Percentiles rank a stretch among this genome's conserved stretches.
Conservation (phyloP, 2,329 filamentous ascomycete species). For the Cladobotryum mycophilum region DNA sequence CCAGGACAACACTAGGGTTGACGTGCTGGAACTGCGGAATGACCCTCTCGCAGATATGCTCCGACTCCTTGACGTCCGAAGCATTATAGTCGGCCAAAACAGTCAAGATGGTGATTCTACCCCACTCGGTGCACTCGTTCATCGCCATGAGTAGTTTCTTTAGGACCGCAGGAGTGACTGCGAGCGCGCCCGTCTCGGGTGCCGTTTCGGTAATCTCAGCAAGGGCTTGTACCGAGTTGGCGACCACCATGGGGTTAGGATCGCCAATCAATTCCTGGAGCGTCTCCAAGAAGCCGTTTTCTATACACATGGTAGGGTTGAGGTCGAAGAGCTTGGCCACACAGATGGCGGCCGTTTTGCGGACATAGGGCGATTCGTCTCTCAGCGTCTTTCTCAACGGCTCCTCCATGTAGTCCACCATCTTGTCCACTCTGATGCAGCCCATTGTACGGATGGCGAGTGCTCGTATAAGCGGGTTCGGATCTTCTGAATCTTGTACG, state of each 20-base stretch:
- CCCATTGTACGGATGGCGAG: conserved; percentile 97
- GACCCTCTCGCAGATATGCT: conserved; percentile 96
- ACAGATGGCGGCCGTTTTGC: conserved; percentile 96
- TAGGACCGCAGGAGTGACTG: conserved; percentile 73
- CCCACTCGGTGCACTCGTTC: conserved; percentile 99
- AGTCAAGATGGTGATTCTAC: conserved; percentile 84
- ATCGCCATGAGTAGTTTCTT: conserved; percentile 96
- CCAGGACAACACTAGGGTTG: conserved; percentile 91
- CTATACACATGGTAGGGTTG: conserved; percentile 85
- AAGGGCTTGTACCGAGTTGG: conserved; percentile 90
- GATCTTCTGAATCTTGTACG: conserved; percentile 97
- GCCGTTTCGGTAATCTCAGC: conserved; percentile 86
- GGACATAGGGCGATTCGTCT: conserved; percentile 96
- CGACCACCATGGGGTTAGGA: conserved; percentile 98
- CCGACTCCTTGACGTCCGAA: conserved; percentile 85
- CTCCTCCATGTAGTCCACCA: conserved; percentile 99
- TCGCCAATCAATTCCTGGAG: conserved; percentile 95
- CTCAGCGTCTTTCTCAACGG: conserved; percentile 90
- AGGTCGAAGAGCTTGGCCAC: conserved; percentile 97
- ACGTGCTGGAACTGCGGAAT: conserved; percentile 97
- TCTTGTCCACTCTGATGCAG: conserved; percentile 96
- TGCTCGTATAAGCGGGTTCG: conserved; percentile 90
- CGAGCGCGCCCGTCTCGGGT: conserved; percentile 81
- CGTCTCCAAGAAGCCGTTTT: conserved; percentile 92
- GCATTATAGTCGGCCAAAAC: conserved; percentile 85